Evolutionary conservation across 2,329 filamentous ascomycete genomes (phyloP), one percentile per base, ranked within the genome.

Genomic region (Capronia coronata): DNA sequence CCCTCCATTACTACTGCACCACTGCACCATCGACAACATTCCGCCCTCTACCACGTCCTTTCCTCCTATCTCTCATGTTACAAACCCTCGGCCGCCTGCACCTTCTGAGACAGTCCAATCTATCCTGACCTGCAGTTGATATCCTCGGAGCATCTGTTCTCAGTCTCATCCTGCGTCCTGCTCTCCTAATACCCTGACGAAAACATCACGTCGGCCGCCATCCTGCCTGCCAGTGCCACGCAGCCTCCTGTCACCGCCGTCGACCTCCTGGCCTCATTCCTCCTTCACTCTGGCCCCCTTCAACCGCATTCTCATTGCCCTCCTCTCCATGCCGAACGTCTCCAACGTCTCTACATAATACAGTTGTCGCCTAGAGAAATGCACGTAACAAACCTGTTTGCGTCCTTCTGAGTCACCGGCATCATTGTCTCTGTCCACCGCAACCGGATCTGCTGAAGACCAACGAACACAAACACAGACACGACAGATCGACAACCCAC

Each of bases 351-450:
- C 25, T 27, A 27, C 23, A 10, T 25, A n/a, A n/a, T n/a, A n/a
- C n/a, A n/a, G 38, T n/a, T 41, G 19, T 41, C 38, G 38, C 38
- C 38, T n/a, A 41, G 14, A 25, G 16, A 11, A 30, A 46, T 43
- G 38, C 39, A 40, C 19, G 30, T 34, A 19, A 23, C 38, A 30
- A 37, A 2, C 10, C 32, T 22, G 40, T 42, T 46, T 44, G n/a
- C 40, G 30, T 44, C 23, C 21, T 40, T 14, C 16, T 34, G 30
- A 23, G 29, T 25, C 25, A 30, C 25, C 29, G 7, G 16, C 30
- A n/a, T 23, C 42, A 11, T 37, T 27, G 30, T 44, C 40, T 47
- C 27, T 44, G 16, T 34, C 42, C 38, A 27, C 51, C 51, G 47
- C 42, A 43, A 29, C 40, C 23, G 40, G 13, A 30, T 42, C 13